Base-by-base conservation (phyloP, 176 grass and related monocot genomes). In the Aegilops tauschii region DNA sequence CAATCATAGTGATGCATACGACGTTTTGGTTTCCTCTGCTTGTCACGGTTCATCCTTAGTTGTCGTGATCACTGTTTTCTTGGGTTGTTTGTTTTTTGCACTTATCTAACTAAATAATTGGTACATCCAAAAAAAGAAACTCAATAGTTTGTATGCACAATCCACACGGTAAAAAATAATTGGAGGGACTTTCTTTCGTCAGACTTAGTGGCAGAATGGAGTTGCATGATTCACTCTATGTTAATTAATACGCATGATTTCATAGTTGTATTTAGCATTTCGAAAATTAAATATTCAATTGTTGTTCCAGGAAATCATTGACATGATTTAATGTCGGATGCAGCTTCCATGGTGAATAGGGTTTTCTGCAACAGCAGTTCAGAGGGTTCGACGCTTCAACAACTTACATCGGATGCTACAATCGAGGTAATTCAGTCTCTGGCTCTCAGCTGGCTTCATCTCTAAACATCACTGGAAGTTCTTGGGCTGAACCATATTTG, bases 341-440 rank as follows among this genome's bases (percentile, higher is more conserved):
- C 94, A 98, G 97, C 97, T 98, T 94, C 94, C 73, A 98, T 98
- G 97, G 97, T 87, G 89, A 96, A 99, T 91, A 93, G 67, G 79
- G 83, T 99, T 78, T 99, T 91, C 85, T 99, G 92, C 94, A 90
- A 68, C 31, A 83, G 29, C 66, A 87, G 20, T 77, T 85, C 59
- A 40, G 39, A 73, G 35, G 92, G 77, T 80, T 93, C 87, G 23
- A 62, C 76, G 27, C 47, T 81, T 61, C 88, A 94, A 73, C 80
- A 88, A 28, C 92, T 98, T 86, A 91, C 97, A 76, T 93, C 94
- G 20, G 97, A 98, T 77, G 92, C 97, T 90, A 84, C 87, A 62
- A 99, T 99, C 4, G 94, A 99, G 94, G 97, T 95, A 69, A 76
- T 69, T 45, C 59, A 74, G 59, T 67, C 59, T 82, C 58, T 35